Evolutionary conservation across 495 filamentous ascomycete genomes (phyloP), one percentile per base, ranked within the genome.

Genomic region (Entonaema liquescens): DNA sequence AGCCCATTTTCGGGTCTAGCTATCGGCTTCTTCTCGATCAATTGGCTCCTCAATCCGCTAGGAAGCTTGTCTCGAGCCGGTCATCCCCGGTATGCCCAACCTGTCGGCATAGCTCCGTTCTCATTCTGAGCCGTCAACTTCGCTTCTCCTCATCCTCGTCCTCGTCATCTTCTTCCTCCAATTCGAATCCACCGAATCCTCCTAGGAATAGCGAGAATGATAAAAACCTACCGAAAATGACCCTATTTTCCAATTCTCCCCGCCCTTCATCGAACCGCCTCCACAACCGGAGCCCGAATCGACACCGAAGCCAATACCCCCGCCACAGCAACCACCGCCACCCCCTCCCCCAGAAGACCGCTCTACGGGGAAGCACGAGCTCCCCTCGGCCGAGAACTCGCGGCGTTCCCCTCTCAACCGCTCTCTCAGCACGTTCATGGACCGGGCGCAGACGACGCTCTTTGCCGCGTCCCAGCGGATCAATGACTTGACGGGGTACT

Each of bases 401-500:
- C 89, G 89, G 23, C 86, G 94, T 78, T 92, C 89, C 59, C 80
- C 88, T 60, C 74, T 93, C 47, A 91, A 91, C 5, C 92, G 91
- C 67, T 88, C 90, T 65, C 90, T 97, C 76, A 88, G 85, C 53
- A 75, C 84, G 54, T 78, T 97, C 72, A 97, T 98, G 92, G 95
- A 99, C 80, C 87, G 92, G 65, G 76, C 97, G 25, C 93, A 97
- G 76, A 88, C 92, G 25, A 93, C 94, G 67, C 83, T 94, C 35
- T 92, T 96, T 69, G 86, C 89, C 59, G 93, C 93, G 11, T 91
- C 92, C 4, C 94, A 97, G 76, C 90, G 89, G 61, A 85, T 99
- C 79, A 98, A 98, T 79, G 91, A 92, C 73, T 83, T 97, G 53
- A 99, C 96, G 1, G 96, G 96, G 12, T 99, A 99, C 85, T 90